These are phyloP conservation scores for Pinus tabuliformis DNA, from an alignment of 75 land plant species.

Conservation along the genomic window DNA sequence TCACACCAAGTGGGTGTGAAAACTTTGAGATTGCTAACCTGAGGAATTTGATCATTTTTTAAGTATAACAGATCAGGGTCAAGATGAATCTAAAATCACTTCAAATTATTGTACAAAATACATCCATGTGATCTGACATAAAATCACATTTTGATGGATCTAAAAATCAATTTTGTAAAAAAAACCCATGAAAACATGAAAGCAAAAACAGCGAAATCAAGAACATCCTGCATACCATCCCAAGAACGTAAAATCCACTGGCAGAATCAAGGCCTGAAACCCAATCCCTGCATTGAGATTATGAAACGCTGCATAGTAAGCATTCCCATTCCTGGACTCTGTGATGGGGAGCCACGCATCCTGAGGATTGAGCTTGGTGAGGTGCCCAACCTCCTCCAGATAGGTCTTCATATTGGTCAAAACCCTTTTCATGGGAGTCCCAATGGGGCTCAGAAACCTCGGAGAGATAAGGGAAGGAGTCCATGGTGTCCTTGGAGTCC, in stretches of 20 bases:
- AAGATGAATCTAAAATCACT: neutral
- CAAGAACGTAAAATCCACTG: conserved; percentile 46
- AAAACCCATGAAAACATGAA: neutral
- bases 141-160: neutral
- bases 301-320: conserved; percentile 40
- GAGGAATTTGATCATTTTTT: no score
- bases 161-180: neutral
- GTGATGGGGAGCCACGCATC: conserved; percentile 70
- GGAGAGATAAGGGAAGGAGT: conserved; percentile 25
- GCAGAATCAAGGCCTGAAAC: conserved; percentile 50
- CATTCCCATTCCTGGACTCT: conserved; percentile 57
- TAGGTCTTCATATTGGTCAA: conserved; percentile 34
- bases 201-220: neutral
- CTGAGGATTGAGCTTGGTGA: conserved; percentile 43
- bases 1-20: neutral
- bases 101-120: neutral
- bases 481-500: conserved; percentile 31
- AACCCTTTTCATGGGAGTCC: conserved; percentile 40
- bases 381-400: conserved; percentile 44
- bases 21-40: neutral
- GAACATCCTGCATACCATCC: conserved; percentile 37
- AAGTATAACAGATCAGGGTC: no score
- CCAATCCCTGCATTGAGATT: conserved; percentile 54
- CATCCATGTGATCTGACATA: neutral
- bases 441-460: conserved; percentile 32